These are phyloP conservation scores for Colletotrichum graminicola DNA, from an alignment of 2,329 filamentous ascomycete species.

Conservation along the genomic window DNA sequence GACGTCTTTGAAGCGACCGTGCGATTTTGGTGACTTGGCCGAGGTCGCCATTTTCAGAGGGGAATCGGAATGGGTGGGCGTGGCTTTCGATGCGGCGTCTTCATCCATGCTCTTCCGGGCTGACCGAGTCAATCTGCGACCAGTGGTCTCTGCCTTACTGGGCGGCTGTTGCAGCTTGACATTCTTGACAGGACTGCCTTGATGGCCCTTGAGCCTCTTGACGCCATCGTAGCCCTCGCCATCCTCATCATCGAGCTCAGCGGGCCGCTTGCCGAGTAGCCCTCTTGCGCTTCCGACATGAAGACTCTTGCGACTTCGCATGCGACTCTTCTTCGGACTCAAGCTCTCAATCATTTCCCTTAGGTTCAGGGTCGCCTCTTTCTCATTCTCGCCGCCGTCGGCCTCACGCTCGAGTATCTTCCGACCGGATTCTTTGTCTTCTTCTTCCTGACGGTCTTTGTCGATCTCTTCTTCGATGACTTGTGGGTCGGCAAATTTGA, in stretches of 20 bases:
- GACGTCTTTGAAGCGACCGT: constrained; percentile 67
- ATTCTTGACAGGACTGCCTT: constrained; percentile 82
- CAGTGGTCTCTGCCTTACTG: constrained; percentile 73
- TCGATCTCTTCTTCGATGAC: constrained; percentile 74
- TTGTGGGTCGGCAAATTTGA: constrained; percentile 76
- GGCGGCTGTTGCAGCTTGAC: constrained; percentile 77
- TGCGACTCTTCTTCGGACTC: constrained; percentile 77
- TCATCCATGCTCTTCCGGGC: constrained; percentile 61
- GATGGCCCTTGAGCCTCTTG: constrained; percentile 78
- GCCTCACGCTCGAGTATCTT: constrained; percentile 67
- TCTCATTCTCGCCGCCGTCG: constrained; percentile 63
- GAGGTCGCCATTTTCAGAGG: constrained; percentile 58
- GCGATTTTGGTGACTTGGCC: constrained; percentile 68
- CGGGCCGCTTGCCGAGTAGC: constrained; percentile 79
- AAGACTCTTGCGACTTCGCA: constrained; percentile 80
- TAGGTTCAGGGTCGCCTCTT: constrained; percentile 74
- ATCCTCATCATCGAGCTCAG: constrained; percentile 75
- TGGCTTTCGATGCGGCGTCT: constrained; percentile 50
- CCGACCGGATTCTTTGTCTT: constrained; percentile 71
- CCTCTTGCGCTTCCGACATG: constrained; percentile 81
- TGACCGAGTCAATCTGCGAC: constrained; percentile 69
- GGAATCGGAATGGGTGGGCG: constrained; percentile 59
- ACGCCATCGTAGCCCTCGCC: constrained; percentile 70
- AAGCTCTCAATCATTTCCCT: constrained; percentile 83
- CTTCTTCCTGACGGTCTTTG: constrained; percentile 70